These are phyloP conservation scores for Apiosordaria backusii DNA, from an alignment of 495 filamentous ascomycete genomes.

Conservation along the genomic window DNA sequence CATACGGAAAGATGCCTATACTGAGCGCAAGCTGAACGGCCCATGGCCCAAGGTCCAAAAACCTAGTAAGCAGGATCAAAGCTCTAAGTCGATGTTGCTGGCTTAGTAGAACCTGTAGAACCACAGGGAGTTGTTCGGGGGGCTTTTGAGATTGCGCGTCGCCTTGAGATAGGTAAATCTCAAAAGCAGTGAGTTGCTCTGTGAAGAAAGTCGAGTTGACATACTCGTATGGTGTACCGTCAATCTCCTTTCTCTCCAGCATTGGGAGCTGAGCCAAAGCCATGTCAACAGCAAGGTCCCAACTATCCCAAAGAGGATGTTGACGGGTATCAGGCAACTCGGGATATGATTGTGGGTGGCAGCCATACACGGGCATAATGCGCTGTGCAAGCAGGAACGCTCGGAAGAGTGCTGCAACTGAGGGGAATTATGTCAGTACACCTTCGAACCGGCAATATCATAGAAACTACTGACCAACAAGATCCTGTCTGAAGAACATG, in stretches of 20 bases:
- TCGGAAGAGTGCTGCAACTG: constrained; percentile 86
- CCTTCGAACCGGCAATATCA: neutral
- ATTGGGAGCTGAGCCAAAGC: constrained; percentile 88
- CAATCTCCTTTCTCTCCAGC: constrained; percentile 65
- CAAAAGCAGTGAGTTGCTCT: constrained; percentile 95
- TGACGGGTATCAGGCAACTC: constrained; percentile 86
- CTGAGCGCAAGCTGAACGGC: constrained; percentile 93
- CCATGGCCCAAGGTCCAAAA: constrained; percentile 94
- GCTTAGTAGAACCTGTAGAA: constrained; percentile 91
- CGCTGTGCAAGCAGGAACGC: constrained; percentile 94
- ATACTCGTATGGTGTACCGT: constrained; percentile 81
- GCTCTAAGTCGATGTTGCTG: constrained; percentile 93
- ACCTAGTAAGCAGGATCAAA: constrained; percentile 87
- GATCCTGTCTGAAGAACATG: constrained; percentile 92
- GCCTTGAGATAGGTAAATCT: constrained; percentile 90
- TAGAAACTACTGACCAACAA: constrained; percentile 58
- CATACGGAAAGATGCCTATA: constrained; percentile 98
- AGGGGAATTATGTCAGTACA: neutral
- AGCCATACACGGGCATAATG: constrained; percentile 93
- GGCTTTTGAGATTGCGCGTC: constrained; percentile 74
- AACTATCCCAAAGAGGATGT: constrained; percentile 93
- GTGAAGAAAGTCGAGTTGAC: constrained; percentile 94
- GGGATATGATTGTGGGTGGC: constrained; percentile 86
- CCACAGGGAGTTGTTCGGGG: constrained; percentile 92
- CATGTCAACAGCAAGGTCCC: constrained; percentile 96